A percentile compares a stretch with the other conserved stretches of the same genome.
Conservation (phyloP, 2,329 filamentous ascomycete genomes). For the Magnaporthiopsis incrustans region DNA sequence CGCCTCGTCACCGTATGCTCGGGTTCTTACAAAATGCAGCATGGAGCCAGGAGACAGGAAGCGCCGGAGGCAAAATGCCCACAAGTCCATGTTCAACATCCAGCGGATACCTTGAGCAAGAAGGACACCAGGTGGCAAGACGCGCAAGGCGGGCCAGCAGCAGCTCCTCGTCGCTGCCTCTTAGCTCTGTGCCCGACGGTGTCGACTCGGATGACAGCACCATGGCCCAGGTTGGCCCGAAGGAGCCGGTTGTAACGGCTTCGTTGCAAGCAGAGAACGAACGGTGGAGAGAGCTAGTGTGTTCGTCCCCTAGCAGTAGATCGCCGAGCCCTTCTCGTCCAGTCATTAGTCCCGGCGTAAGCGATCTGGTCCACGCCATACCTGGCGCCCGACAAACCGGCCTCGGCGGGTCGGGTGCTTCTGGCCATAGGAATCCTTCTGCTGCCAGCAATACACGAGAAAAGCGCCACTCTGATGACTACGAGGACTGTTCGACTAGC, state of each 20-base stretch:
- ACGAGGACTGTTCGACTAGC: not conserved
- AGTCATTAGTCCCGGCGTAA: not conserved
- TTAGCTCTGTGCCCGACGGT: slow-evolving; percentile 5
- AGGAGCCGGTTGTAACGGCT: slow-evolving; percentile 10
- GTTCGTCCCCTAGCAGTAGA: slow-evolving; percentile 10
- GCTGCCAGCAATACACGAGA: not conserved
- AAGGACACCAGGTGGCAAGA: not conserved
- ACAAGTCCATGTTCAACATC: not conserved
- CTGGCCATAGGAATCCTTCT: too few relatives aligned
- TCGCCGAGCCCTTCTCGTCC: not conserved
- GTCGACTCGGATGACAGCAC: slow-evolving; percentile 17
- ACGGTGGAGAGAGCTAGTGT: slow-evolving; percentile 18
- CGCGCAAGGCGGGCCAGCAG: not conserved
- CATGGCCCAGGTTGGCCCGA: slow-evolving; percentile 17
- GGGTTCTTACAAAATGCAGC: not conserved
- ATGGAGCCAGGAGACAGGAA: not conserved
- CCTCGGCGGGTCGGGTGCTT: not conserved
- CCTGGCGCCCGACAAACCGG: not conserved
- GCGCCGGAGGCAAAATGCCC: not conserved
- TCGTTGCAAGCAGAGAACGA: slow-evolving; percentile 17
- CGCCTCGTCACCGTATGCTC: not conserved
- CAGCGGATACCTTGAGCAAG: not conserved
- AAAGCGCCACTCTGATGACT: not conserved
- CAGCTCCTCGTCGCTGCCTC: not conserved
- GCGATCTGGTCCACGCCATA: not conserved